Base-by-base conservation (phyloP, 345 rosid species). In the Citrus trifoliata region DNA sequence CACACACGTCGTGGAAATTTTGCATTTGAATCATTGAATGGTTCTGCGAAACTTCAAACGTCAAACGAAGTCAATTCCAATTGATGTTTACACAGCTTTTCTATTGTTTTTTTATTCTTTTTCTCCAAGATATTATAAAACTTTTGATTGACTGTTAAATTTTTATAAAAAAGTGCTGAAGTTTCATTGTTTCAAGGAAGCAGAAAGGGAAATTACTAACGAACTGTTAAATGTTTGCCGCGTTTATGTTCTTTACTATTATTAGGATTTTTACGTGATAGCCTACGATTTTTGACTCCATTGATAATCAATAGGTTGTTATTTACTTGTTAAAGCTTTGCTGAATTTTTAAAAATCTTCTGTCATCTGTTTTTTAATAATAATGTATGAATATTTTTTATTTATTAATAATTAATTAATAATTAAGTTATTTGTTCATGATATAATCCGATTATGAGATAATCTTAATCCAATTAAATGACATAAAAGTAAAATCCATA, bases 361-460 rank as follows among this genome's bases (percentile, higher is more conserved):
- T 32, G 0, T 3, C 33, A 3, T 0, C 0, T 32, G 0, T 3
- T 0, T 32, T 32, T 3, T 32, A 32, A 0, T 32, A 32, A 0
- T 32, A 32, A 0, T 32, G 0, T 32, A 32, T 32, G 33, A 0
- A 32, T 32, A 32, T 30, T 30, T 2, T 30, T 30, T 30, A 30
- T 30, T 32, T 32, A 32, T 32, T 32, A 32, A 32, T 0, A 32
- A 32, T 0, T 0, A 32, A 32, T 32, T 0, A 32, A 0, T 0
- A 32, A 32, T 32, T 32, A 0, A 32, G 0, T 32, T 32, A 32
- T 32, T 32, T 3, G 0, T 0, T 32, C 4, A 32, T 32, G 4
- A 32, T 0, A 32, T 32, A 3, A 32, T 32, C 33, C 3, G 0
- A 32, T 32, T 32, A 32, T 0, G 0, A 32, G 0, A 32, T 0